Base-by-base conservation (phyloP, 345 rosid genomes). In the Rhodamnia argentea region DNA sequence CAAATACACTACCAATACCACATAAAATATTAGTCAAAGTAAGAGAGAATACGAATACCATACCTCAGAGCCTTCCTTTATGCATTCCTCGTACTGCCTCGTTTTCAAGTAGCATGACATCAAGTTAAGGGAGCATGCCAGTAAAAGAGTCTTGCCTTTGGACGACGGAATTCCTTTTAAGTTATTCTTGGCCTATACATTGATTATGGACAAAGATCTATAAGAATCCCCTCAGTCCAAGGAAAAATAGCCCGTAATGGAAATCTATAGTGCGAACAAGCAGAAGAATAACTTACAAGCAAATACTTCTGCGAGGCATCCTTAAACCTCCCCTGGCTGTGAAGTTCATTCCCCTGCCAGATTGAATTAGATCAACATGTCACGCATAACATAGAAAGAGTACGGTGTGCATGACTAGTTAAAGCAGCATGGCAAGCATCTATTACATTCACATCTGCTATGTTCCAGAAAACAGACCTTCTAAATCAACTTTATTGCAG, bases 31-130 rank as follows among this genome's bases (percentile, higher is more conserved):
- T 70, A 70, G 81, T 70, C 81, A 70, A 26, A 70, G 37, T 70
- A 70, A 70, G 81, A 74, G 52, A 50, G 74, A 54, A 85, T 56
- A 52, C 52, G 83, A 9, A 22, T 8, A 16, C 83, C 88, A 86
- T 94, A 96, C 99, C 99, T 98, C 98, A 12, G 95, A 92, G 86
- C 99, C 99, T 90, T 93, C 98, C 87, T 90, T 90, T 57, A 96
- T 88, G 87, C 99, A 98, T 64, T 94, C 94, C 37, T 93, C 88
- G 76, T 90, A 93, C 87, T 94, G 94, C 89, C 86, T 89, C 44
- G 94, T 94, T 91, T 94, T 98, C 90, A 98, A 89, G 92, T 96
- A 95, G 92, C 99, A 98, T 40, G 99, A 98, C 99, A 98, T 96
- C 85, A 93, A 86, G 90, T 98, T 98, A 64, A 96, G 96, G 75